Evolutionary conservation across 2,329 filamentous ascomycete species (phyloP), one percentile per base, ranked within the genome.

Genomic region (Aspergillus latus): DNA sequence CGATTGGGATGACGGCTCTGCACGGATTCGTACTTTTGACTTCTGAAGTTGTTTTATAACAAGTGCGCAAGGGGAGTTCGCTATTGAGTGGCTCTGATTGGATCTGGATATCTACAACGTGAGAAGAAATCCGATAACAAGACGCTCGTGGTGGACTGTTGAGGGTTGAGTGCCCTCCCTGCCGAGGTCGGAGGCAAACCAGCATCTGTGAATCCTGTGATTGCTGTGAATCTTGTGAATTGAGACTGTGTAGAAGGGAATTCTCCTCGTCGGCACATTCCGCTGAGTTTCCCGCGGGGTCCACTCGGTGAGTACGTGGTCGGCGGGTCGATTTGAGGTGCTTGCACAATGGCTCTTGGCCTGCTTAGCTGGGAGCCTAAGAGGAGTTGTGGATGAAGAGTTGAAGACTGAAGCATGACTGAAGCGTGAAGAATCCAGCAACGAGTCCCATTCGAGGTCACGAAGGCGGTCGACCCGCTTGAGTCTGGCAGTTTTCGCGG

Each of bases 281-380:
- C 37, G 48, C 48, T 21, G 48, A 32, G 28, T 34, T 10, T 40
- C 8, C 48, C 16, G 47, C 8, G 15, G 15, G 29, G 29, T 32
- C 48, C 48, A 50, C 48, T 21, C 7, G 8, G 4, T 10, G 48
- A 43, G 48, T 47, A 47, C 30, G 44, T 47, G 44, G 44, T 47
- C 44, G 44, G 29, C 29, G 44, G 44, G 44, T 47, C 44, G 44
- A 45, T 45, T 45, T 45, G 29, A 45, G n/a, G 39, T 11, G 34
- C 5, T 37, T 13, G 34, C 11, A 5, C 34, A 37, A 13, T 37
- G 34, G 30, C 21, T 21, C 21, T 21, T 21, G 21, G 21, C 21
- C 21, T 21, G 21, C 21, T 21, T 21, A 21, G 30, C 30, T 37
- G 7, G 34, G 34, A 21, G 9, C 5, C 34, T 9, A 13, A 13